Conservation (phyloP, 148 eudicot species). For the Gaultheria prostrata region DNA sequence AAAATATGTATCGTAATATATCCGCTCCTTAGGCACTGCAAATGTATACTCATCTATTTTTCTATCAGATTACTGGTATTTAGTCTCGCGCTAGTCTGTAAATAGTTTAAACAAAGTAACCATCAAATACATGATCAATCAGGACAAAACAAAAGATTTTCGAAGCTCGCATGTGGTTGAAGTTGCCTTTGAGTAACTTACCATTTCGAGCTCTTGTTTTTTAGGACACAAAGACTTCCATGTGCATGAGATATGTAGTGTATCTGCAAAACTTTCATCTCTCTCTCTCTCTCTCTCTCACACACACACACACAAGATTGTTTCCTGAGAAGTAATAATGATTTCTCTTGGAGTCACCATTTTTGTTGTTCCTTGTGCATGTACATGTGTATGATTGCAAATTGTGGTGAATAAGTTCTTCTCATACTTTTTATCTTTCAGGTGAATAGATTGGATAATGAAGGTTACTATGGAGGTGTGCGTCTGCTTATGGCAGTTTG, state of each 20-base stretch:
- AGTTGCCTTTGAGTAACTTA: not conserved
- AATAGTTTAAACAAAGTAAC: not conserved
- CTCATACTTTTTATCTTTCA: constrained; percentile 25
- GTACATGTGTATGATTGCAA: not conserved
- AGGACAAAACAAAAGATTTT: not conserved
- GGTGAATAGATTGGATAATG: constrained; percentile 66
- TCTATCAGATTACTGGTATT: not conserved
- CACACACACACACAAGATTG: not conserved
- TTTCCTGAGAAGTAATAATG: not conserved
- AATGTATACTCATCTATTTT: not conserved
- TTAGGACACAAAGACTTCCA: not conserved
- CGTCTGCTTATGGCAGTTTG: constrained; percentile 93
- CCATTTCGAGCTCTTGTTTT: not conserved
- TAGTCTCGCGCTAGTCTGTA: not conserved
- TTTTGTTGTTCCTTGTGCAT: constrained; percentile 1
- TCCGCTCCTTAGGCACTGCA: not conserved
- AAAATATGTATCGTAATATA: not conserved
- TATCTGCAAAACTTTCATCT: not conserved
- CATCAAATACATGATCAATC: not conserved
- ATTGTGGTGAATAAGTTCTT: not conserved
- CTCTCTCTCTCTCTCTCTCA: not conserved
- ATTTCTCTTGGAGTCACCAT: not conserved
- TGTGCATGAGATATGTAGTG: not conserved
- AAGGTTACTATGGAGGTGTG: constrained; percentile 97
- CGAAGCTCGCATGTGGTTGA: not conserved